Base-by-base conservation (phyloP, 352 stramenopile genomes). In the Globisporangium spiculum region DNA sequence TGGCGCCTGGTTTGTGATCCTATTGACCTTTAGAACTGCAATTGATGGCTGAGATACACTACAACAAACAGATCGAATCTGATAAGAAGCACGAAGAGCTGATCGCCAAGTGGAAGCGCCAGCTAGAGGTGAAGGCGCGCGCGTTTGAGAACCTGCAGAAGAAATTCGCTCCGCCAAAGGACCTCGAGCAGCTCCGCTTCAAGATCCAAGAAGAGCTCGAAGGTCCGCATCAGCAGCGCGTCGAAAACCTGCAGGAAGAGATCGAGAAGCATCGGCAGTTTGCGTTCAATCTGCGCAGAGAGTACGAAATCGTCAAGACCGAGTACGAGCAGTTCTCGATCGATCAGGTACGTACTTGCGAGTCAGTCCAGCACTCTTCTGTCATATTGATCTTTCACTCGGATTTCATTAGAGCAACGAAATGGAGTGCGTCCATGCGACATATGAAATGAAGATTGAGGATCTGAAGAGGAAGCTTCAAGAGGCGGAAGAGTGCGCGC, bases 141-240 rank as follows among this genome's bases (percentile, higher is more conserved):
- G 89, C 88, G 34, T 95, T 96, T 48, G 89, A 94, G 62, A 83
- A 73, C 38, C 71, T 96, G 58, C 87, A 96, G 72, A 87, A 89
- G 64, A 91, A 92, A 63, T 88, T 95, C 16, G 87, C 89, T 14
- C 86, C 86, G 22, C 89, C 86, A 8, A 83, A 84, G 32, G 89
- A 95, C 66, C 73, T 96, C 27, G 86, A 95, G 54, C 83, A 94
- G 73, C 73, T 95, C 16, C 79, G 86, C 3, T 81, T 92, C 36
- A 88, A 91, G 65, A 94, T 95, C 59, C 88, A 95, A 60, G 83
- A 92, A 32, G 86, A 96, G 63, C 70, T 95, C 34, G 87, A 96
- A 46, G 82, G 81, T 4, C 83, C 86, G 22, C 83, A 94, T 38
- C 84, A 85, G 59, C 83, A 92, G 58, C 83, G 84, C 3, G 75